Evolutionary conservation across 768 basidiomycete genomes (phyloP).

Genomic region (Boletus speciosus): DNA sequence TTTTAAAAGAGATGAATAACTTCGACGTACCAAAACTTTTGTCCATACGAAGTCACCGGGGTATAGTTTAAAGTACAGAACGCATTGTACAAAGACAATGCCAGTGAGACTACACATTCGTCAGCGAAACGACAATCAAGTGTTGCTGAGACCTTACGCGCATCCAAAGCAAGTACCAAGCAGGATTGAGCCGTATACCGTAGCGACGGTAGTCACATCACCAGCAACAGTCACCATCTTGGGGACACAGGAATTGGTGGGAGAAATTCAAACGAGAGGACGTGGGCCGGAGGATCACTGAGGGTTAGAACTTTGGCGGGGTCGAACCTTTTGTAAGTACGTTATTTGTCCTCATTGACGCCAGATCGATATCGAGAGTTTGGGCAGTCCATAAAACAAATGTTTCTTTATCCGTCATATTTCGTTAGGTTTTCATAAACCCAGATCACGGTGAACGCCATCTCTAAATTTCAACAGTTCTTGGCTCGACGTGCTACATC

Average conservation of each 20-base stretch:
- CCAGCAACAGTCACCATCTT: slow-evolving; percentile 21
- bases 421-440: slow-evolving; percentile 17
- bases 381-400: slow-evolving; percentile 11
- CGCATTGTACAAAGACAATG: slow-evolving; percentile 30
- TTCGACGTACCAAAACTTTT: slow-evolving; percentile 25
- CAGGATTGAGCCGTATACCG: slow-evolving; percentile 30
- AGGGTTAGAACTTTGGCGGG: not conserved
- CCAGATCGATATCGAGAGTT: slow-evolving; percentile 15
- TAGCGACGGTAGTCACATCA: slow-evolving; percentile 31
- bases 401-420: slow-evolving; percentile 11
- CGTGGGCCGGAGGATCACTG: slow-evolving; percentile 28
- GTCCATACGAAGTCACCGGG: slow-evolving; percentile 25
- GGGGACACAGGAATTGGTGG: not conserved
- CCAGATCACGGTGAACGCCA: not conserved
- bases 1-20: not conserved
- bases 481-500: too few species aligned
- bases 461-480: not conserved
- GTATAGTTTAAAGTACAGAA: slow-evolving; percentile 32
- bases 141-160: slow-evolving; percentile 14
- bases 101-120: slow-evolving; percentile 25
- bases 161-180: slow-evolving; percentile 31
- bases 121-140: slow-evolving; percentile 1
- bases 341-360: slow-evolving; percentile 34
- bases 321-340: slow-evolving; percentile 25
- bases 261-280: slow-evolving; percentile 26